A percentile compares a stretch with the other conserved stretches of the same genome.
Evolutionary conservation across 169 alveolate species (phyloP).

Genomic region (Plasmodium adleri): DNA sequence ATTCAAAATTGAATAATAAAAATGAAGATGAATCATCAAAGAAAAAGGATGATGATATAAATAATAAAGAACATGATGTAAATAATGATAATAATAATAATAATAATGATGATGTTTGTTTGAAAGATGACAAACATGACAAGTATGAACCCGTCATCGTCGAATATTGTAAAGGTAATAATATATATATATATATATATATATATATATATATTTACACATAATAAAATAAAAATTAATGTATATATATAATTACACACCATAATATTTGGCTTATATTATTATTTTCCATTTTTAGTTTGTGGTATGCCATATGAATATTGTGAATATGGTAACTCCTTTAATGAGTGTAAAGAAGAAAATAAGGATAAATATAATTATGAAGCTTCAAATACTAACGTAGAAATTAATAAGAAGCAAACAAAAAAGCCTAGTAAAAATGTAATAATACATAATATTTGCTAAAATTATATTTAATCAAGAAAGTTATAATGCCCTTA

Average conservation of each 20-base stretch:
- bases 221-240: too few species aligned
- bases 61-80: slow-evolving; percentile 1
- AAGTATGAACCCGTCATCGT: slow-evolving; percentile 38
- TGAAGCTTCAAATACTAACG: slow-evolving; percentile 9
- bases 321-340: slow-evolving; percentile 89
- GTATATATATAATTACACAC: too few species aligned
- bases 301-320: slow-evolving; percentile 91
- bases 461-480: too few species aligned
- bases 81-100: slow-evolving; percentile 16
- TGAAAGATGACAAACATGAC: neutral
- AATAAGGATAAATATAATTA: slow-evolving; percentile 78
- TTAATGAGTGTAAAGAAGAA: slow-evolving; percentile 82
- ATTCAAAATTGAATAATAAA: slow-evolving; percentile 24
- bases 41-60: slow-evolving; percentile 21
- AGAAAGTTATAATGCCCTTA: too few species aligned
- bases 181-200: too few species aligned
- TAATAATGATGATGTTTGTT: neutral
- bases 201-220: too few species aligned
- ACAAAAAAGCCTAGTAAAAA: slow-evolving; percentile 25
- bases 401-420: slow-evolving; percentile 36
- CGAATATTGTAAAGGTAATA: slow-evolving; percentile 76
- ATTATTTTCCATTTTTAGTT: slow-evolving; percentile 7
- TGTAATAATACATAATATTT: slow-evolving; percentile 13
- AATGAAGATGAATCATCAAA: neutral
- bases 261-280: too few species aligned